phyloP scores from a whole-genome alignment of 495 filamentous ascomycete species.

The Podospora fimiseda region DNA sequence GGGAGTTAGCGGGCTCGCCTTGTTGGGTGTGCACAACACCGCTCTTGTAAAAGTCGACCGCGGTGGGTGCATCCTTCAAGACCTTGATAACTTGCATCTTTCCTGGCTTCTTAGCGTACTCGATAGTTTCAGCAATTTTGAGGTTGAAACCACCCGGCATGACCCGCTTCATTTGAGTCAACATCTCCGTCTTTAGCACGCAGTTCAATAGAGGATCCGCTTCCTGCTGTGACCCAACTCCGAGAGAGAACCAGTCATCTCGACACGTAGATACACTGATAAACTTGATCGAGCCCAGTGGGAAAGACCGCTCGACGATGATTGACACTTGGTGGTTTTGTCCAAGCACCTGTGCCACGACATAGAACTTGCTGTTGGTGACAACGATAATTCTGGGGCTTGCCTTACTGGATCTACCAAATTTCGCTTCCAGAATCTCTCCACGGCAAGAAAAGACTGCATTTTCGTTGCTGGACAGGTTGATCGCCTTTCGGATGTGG shows the following conservation, averaged over 20 bases:
- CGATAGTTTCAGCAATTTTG: slow-evolving; percentile 75
- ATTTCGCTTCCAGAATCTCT: slow-evolving; percentile 83
- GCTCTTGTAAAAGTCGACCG: slow-evolving; percentile 91
- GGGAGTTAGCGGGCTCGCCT: slow-evolving; percentile 77
- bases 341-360: slow-evolving; percentile 75
- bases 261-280: slow-evolving; percentile 70
- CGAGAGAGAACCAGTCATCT: slow-evolving; percentile 95
- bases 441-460: slow-evolving; percentile 84
- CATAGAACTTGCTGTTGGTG: slow-evolving; percentile 78
- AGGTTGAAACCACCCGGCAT: slow-evolving; percentile 75
- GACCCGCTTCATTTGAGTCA: slow-evolving; percentile 73
- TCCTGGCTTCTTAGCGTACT: slow-evolving; percentile 97
- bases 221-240: slow-evolving; percentile 81
- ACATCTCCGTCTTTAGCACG: slow-evolving; percentile 94
- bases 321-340: slow-evolving; percentile 79
- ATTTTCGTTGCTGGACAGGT: slow-evolving; percentile 57
- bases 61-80: slow-evolving; percentile 69
- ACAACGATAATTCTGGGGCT: slow-evolving; percentile 79
- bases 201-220: slow-evolving; percentile 88
- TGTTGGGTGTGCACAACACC: slow-evolving; percentile 77
- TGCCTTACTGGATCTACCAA: slow-evolving; percentile 91
- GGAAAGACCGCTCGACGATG: slow-evolving; percentile 70
- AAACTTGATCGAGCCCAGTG: slow-evolving; percentile 80
- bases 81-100: slow-evolving; percentile 84
- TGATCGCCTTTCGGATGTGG: slow-evolving; percentile 66